phyloP scores from a whole-genome alignment of 352 stramenopile genomes.

The Globisporangium viniferum region DNA sequence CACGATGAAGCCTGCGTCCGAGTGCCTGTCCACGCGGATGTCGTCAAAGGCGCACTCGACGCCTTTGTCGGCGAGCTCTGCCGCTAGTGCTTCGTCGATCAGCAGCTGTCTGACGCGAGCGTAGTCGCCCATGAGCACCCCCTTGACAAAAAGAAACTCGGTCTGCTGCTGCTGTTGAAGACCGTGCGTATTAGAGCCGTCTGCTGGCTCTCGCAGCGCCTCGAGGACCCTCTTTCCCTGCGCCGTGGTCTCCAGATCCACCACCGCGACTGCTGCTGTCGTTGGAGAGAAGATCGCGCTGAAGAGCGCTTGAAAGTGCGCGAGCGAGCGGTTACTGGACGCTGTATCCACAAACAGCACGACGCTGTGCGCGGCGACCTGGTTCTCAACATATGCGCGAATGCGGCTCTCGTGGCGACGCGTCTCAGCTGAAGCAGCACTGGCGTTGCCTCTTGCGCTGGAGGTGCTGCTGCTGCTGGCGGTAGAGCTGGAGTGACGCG shows the following conservation, averaged over 20 bases:
- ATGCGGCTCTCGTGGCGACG: not conserved
- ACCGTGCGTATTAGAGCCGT: not conserved
- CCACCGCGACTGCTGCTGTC: slow-evolving; percentile 7
- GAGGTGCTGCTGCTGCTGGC: not conserved
- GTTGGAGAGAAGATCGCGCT: not conserved
- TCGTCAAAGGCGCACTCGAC: slow-evolving; percentile 17
- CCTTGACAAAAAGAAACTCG: slow-evolving; percentile 31
- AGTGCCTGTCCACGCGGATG: slow-evolving; percentile 25
- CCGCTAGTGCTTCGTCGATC: slow-evolving; percentile 11
- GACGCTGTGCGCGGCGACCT: slow-evolving; percentile 9
- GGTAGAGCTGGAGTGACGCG: not conserved
- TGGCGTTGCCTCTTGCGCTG: not conserved
- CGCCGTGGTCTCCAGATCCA: slow-evolving; percentile 27
- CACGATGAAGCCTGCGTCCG: slow-evolving; percentile 29
- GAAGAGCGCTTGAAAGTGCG: slow-evolving; percentile 9
- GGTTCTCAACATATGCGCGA: slow-evolving; percentile 5
- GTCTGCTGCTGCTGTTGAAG: slow-evolving; percentile 1
- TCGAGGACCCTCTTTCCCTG: slow-evolving; percentile 25
- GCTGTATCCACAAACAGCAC: slow-evolving; percentile 14
- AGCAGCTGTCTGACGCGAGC: slow-evolving; percentile 19
- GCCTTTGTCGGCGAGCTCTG: slow-evolving; percentile 1
- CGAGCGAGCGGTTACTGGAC: not conserved
- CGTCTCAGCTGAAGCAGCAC: not conserved
- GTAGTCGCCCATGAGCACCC: slow-evolving; percentile 19
- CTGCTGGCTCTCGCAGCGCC: slow-evolving; percentile 11